Evolutionary conservation across 768 basidiomycete species (phyloP).

Genomic region (Leccinum fibrillosum): DNA sequence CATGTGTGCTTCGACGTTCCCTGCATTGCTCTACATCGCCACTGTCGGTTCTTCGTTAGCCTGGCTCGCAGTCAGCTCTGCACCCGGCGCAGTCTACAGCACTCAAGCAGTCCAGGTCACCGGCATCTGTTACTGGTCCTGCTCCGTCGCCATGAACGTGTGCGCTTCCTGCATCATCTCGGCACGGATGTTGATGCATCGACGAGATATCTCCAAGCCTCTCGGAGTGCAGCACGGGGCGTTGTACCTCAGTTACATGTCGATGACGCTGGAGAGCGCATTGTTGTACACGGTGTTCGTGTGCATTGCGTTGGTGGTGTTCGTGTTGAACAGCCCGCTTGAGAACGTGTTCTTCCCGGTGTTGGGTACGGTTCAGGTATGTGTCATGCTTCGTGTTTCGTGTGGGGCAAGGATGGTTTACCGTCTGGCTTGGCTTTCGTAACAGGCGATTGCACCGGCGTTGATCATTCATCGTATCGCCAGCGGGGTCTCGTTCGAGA

Average conservation of each 20-base stretch:
- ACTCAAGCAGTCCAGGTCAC: conserved; percentile 11
- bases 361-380: conserved; percentile 20
- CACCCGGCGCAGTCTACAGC: conserved; percentile 18
- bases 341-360: conserved; percentile 23
- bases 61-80: conserved; percentile 13
- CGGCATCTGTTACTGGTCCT: conserved; percentile 14
- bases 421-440: neutral
- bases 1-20: neutral
- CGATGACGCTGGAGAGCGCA: conserved; percentile 26
- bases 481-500: conserved; percentile 18
- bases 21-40: conserved; percentile 14
- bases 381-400: neutral
- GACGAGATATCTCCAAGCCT: conserved; percentile 9
- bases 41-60: conserved; percentile 15
- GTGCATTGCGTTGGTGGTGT: conserved; percentile 11
- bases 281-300: conserved; percentile 14
- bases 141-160: conserved; percentile 16
- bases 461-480: conserved; percentile 24
- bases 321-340: conserved; percentile 21
- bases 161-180: conserved; percentile 15
- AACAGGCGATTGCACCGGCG: conserved; percentile 15
- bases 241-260: conserved; percentile 24
- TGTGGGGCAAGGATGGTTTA: neutral
- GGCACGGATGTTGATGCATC: conserved; percentile 16
- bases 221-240: conserved; percentile 11